Evolutionary conservation across 2,329 filamentous ascomycete genomes (phyloP).

Genomic region (Didymella keratinophila): DNA sequence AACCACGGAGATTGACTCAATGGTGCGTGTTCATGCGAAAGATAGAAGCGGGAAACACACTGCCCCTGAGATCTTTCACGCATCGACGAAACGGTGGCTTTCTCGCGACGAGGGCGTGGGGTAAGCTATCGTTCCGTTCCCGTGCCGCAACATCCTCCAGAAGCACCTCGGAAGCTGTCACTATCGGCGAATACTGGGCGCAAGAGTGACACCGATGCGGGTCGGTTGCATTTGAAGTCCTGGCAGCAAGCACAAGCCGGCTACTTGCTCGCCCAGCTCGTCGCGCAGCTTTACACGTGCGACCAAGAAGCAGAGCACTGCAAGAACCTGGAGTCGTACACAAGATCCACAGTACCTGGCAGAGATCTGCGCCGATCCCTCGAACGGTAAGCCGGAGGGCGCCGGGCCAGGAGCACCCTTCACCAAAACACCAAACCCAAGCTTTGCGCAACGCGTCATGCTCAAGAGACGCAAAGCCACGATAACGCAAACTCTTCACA

Average conservation of each 20-base stretch:
- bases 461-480: conserved; percentile 4
- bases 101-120: conserved; percentile 10
- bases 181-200: not conserved
- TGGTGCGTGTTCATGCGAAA: conserved; percentile 10
- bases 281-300: conserved; percentile 1
- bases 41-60: conserved; percentile 2
- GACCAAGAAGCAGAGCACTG: conserved; percentile 6
- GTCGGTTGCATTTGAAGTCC: not conserved
- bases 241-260: not conserved
- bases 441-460: conserved; percentile 4
- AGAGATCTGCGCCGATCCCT: conserved; percentile 28
- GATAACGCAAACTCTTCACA: conserved; percentile 5
- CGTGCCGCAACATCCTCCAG: conserved; percentile 8
- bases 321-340: conserved; percentile 8
- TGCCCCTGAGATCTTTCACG: conserved; percentile 9
- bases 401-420: conserved; percentile 7
- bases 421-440: conserved; percentile 1
- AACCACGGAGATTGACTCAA: conserved; percentile 23
- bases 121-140: conserved; percentile 18
- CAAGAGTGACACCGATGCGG: not conserved
- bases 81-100: conserved; percentile 14
- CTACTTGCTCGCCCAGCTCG: not conserved
- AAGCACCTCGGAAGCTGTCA: not conserved
- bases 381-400: conserved; percentile 22
- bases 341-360: conserved; percentile 28